A percentile compares a stretch with the other conserved stretches of the same genome.
Evolutionary conservation across 305 asterid genomes (phyloP).

Genomic region (Fraxinus velutina): DNA sequence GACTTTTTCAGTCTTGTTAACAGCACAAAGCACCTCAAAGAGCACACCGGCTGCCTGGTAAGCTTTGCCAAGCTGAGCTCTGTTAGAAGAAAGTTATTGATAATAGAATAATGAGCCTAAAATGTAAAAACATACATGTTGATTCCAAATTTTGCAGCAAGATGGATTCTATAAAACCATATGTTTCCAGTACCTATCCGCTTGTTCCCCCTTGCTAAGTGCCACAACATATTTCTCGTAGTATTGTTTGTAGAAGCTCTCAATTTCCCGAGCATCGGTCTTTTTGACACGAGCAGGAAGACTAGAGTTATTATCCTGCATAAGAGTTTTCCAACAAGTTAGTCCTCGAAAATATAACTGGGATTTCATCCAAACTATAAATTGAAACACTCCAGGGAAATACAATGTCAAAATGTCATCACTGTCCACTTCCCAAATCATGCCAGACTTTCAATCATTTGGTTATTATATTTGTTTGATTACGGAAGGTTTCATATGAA

Average conservation of each 20-base stretch:
- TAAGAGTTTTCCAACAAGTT: conserved; percentile 15
- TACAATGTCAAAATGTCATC: neutral
- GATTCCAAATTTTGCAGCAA: neutral
- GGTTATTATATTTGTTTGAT: neutral
- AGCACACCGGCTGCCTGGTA: conserved; percentile 82
- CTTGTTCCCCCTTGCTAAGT: conserved; percentile 94
- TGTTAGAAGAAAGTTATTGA: conserved; percentile 26
- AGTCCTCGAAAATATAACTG: neutral
- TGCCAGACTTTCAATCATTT: neutral
- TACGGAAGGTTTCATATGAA: neutral
- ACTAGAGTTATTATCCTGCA: conserved; percentile 88
- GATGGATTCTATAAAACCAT: conserved; percentile 12
- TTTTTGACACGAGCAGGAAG: conserved; percentile 81
- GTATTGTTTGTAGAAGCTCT: conserved; percentile 95
- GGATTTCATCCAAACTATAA: neutral
- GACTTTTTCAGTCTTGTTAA: conserved; percentile 69
- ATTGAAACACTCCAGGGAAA: neutral
- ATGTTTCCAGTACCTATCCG: conserved; percentile 60
- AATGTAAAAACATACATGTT: conserved; percentile 9
- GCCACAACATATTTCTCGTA: conserved; percentile 89
- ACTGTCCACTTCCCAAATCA: neutral
- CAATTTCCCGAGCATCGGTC: conserved; percentile 97
- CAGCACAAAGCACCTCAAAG: conserved; percentile 86
- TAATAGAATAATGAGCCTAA: neutral
- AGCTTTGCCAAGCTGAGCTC: conserved; percentile 89